Conservation (phyloP, 768 basidiomycete species). For the Pulveroboletus sp. region DNA sequence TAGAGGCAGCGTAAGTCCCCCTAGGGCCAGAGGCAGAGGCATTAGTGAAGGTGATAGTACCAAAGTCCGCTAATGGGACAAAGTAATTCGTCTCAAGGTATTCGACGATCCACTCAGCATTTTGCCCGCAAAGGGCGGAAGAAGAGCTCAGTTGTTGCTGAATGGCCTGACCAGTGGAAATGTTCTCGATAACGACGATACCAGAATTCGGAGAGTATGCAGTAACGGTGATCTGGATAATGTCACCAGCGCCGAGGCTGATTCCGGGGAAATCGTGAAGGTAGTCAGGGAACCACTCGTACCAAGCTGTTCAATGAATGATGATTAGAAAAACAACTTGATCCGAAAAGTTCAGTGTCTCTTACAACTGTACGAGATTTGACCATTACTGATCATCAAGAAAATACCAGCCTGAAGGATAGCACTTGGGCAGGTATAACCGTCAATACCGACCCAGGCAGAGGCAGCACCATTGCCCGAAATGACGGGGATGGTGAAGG, state of each 20-base stretch:
- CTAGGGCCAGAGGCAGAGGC: conserved; percentile 11
- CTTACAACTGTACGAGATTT: conserved; percentile 11
- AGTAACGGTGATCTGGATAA: conserved; percentile 14
- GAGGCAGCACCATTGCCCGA: conserved; percentile 11
- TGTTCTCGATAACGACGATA: conserved; percentile 15
- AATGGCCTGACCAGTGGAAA: conserved; percentile 9
- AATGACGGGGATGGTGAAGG: conserved; percentile 18
- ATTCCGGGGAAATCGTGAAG: conserved; percentile 12
- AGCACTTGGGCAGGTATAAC: conserved; percentile 8
- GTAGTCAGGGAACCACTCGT: too few relatives aligned
- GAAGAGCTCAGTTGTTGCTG: conserved; percentile 7
- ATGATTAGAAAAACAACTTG: background rate
- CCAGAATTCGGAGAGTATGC: conserved; percentile 20
- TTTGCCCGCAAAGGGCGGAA: conserved; percentile 12
- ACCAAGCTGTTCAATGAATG: too few relatives aligned
- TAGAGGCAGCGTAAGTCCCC: too few relatives aligned
- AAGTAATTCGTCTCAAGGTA: conserved; percentile 7
- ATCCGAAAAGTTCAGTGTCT: background rate
- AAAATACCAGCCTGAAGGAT: conserved; percentile 21
- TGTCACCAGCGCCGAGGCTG: conserved; percentile 11
- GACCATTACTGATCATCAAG: background rate
- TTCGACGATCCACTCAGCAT: conserved; percentile 24
- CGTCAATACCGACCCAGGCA: conserved; percentile 26
- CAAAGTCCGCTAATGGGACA: conserved; percentile 13
- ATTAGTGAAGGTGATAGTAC: conserved; percentile 14